phyloP scores from a whole-genome alignment of 768 basidiomycete species.

The Dendrothele bispora region DNA sequence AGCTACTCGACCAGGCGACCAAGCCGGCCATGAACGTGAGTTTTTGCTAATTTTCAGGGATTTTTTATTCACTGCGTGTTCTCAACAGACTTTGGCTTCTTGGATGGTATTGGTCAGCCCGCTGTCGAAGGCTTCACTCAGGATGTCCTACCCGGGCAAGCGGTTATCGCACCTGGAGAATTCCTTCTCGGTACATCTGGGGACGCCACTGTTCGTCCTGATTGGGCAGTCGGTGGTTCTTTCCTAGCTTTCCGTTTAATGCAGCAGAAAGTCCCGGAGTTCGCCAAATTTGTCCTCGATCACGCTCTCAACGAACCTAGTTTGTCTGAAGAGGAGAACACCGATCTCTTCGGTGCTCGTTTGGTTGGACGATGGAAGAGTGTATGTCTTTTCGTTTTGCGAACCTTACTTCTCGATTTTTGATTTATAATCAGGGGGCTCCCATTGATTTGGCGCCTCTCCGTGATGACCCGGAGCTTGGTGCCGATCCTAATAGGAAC shows the following conservation, averaged over 20 bases:
- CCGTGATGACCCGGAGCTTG: conserved; percentile 24
- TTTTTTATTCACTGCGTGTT: neutral
- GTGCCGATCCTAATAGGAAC: conserved; percentile 18
- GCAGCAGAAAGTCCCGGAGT: conserved; percentile 32
- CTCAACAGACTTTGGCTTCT: conserved; percentile 21
- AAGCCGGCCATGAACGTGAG: conserved; percentile 29
- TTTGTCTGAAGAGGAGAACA: conserved; percentile 20
- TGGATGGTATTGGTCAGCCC: conserved; percentile 23
- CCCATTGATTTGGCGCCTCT: conserved; percentile 29
- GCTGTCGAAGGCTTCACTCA: conserved; percentile 17
- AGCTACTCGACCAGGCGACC: conserved; percentile 21
- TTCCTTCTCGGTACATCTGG: conserved; percentile 25
- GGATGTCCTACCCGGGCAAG: conserved; percentile 16
- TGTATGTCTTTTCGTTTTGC: too few species aligned
- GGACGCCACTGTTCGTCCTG: conserved; percentile 13
- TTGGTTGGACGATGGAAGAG: conserved; percentile 35
- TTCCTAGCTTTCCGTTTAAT: conserved; percentile 34
- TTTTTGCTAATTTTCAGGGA: conserved; percentile 17
- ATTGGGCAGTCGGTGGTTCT: conserved; percentile 10
- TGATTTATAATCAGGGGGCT: conserved; percentile 24
- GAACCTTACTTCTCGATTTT: neutral
- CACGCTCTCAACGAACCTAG: conserved; percentile 15
- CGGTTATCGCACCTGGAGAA: conserved; percentile 7
- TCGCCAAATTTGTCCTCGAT: conserved; percentile 22
- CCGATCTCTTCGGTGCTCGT: conserved; percentile 29